These are phyloP conservation scores for Ophiostoma angusticollis DNA, from an alignment of 2,329 filamentous ascomycete genomes.

Conservation along the genomic window DNA sequence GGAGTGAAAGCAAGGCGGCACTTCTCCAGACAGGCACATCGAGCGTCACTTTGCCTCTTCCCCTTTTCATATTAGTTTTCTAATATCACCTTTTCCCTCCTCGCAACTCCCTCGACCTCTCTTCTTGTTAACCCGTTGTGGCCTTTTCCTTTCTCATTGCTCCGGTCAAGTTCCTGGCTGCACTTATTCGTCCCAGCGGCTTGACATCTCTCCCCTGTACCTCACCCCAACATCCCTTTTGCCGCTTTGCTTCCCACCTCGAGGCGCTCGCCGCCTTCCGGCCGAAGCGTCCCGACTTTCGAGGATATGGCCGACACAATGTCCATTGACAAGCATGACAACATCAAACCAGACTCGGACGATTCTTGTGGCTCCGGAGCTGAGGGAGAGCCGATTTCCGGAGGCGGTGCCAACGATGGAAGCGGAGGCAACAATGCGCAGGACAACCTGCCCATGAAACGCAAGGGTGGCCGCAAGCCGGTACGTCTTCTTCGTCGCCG, in stretches of 20 bases:
- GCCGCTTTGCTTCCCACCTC: constrained; percentile 7
- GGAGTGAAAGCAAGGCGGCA: no score
- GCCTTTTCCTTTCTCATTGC: no score
- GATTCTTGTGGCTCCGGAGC: constrained; percentile 49
- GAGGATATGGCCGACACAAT: constrained; percentile 53
- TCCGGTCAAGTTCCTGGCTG: no score
- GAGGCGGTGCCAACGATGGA: constrained; percentile 19
- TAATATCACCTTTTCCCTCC: no score
- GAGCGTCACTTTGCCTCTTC: no score
- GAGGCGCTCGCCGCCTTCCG: constrained; percentile 30
- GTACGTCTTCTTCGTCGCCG: constrained; percentile 38
- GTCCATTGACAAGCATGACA: constrained; percentile 51
- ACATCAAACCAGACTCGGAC: constrained; percentile 44
- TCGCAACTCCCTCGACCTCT: no score
- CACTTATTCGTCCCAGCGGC: neutral
- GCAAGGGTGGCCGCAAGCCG: constrained; percentile 94
- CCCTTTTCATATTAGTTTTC: no score
- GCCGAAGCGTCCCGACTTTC: constrained; percentile 24
- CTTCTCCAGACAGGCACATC: no score
- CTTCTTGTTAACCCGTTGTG: no score
- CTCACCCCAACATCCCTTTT: constrained; percentile 1
- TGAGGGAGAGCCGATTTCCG: constrained; percentile 37
- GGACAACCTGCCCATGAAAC: constrained; percentile 62
- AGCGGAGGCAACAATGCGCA: constrained; percentile 26
- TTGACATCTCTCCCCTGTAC: neutral